phyloP scores from a whole-genome alignment of 1,284 basidiomycete genomes.

The Irpex lacteus region DNA sequence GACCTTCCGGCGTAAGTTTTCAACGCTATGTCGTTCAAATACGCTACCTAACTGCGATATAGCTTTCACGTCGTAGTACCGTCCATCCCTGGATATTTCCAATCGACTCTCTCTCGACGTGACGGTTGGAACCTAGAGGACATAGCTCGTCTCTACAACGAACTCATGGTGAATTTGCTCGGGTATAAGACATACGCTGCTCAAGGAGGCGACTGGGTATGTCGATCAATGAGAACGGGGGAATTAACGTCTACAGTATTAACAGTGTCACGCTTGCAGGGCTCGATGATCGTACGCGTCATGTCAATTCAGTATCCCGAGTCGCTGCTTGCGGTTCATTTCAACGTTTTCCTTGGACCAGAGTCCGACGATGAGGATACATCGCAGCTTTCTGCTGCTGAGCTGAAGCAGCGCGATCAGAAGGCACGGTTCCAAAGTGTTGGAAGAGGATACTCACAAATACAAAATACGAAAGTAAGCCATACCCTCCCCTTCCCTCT shows the following conservation, averaged over 20 bases:
- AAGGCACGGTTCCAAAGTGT: neutral
- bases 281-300: neutral
- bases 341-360: neutral
- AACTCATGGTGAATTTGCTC: constrained; percentile 16
- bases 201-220: constrained; percentile 14
- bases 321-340: neutral
- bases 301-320: neutral
- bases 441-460: constrained; percentile 1
- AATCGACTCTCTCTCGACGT: constrained; percentile 15
- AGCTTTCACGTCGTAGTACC: constrained; percentile 18
- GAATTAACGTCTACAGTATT: too few relatives aligned
- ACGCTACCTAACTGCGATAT: neutral
- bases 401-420: neutral
- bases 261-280: neutral
- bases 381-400: neutral
- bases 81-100: constrained; percentile 19
- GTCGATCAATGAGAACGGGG: neutral
- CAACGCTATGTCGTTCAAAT: neutral
- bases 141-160: constrained; percentile 16
- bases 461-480: constrained; percentile 5
- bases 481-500: neutral
- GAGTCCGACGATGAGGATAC: neutral
- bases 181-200: constrained; percentile 14
- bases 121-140: constrained; percentile 15
- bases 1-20: constrained; percentile 9